Evolutionary conservation across 441 rosid species (phyloP), one percentile per base, ranked within the genome.

Genomic region (Gossypium gossypioides): DNA sequence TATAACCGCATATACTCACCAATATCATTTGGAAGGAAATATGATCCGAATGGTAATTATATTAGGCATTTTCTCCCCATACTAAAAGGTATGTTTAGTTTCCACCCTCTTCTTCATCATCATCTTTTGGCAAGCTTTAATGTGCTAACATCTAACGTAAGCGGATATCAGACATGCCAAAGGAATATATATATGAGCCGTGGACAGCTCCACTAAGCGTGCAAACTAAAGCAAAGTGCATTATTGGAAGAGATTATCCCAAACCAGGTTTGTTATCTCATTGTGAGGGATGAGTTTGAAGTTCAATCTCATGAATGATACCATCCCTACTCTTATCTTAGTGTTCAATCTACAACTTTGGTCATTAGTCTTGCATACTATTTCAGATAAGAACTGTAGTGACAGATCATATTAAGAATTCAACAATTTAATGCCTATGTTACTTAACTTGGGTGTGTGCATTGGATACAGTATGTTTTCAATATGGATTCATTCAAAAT

Each of bases 1-100:
- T 92, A 90, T 78, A 82, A 94, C 73, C 97, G 97, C 21, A 86
- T 90, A 44, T 94, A 94, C 73, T 94, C 99, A 6, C 99, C 97
- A 9, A 71, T 87, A 79, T 83, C 97, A 13, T 94, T 94, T 24
- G 99, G 97, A 63, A 94, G 89, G 89, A 94, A 92, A 81, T 92
- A 89, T 3, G 99, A 94, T 60, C 94, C 93, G 2, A 84, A 86
- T 75, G 99, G 97, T 16, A 81, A 90, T 77, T 94, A 85, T 68
- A 81, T 94, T 61, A 82, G 89, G 79, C 97, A 90, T 85, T 94
- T 94, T 81, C 91, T 94, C 44, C 99, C 97, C 0, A 83, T 89
- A 40, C 73, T 94, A 78, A 92, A 89, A 91, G 97, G 99, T 94
- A 85, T 56, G 34, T 67, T 76, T 12, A 73, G 51, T 29, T 70